Percentiles rank a stretch among this genome's conserved stretches.
phyloP scores from a whole-genome alignment of 2,329 filamentous ascomycete species.

The Sclerotinia trifoliorum region DNA sequence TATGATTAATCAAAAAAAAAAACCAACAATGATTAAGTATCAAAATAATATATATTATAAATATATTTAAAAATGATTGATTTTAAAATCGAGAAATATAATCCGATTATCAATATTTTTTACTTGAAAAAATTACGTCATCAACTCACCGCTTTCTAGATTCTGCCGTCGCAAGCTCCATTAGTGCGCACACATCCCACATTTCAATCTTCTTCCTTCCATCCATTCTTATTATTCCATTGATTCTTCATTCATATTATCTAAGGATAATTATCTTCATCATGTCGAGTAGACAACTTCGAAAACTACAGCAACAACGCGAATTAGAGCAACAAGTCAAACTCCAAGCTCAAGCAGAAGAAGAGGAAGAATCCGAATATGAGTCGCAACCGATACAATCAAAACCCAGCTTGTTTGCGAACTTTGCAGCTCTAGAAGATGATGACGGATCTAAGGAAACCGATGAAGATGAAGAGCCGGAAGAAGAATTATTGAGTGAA shows the following conservation, averaged over 20 bases:
- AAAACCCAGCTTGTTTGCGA: slow-evolving; percentile 54
- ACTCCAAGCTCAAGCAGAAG: slow-evolving; percentile 29
- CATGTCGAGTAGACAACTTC: slow-evolving; percentile 41
- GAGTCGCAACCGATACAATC: slow-evolving; percentile 38
- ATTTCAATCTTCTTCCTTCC: no score
- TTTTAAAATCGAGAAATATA: no score
- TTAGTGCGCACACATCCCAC: not conserved
- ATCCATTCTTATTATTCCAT: no score
- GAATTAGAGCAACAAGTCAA: slow-evolving; percentile 36
- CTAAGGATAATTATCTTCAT: slow-evolving; percentile 2
- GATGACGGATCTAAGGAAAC: slow-evolving; percentile 37
- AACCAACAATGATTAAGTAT: no score
- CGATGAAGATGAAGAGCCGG: slow-evolving; percentile 39
- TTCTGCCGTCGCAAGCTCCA: not conserved
- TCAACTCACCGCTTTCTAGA: no score
- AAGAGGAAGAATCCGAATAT: slow-evolving; percentile 38
- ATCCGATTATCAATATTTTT: no score
- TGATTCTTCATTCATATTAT: not conserved
- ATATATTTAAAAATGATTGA: no score
- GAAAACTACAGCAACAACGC: slow-evolving; percentile 40
- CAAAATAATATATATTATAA: no score
- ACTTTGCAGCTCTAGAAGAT: slow-evolving; percentile 48
- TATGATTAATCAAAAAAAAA: no score
- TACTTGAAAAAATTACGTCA: no score
- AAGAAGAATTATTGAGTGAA: slow-evolving; percentile 37